Evolutionary conservation across 495 filamentous ascomycete genomes (phyloP).

Genomic region (Lasiosphaeria ovina): DNA sequence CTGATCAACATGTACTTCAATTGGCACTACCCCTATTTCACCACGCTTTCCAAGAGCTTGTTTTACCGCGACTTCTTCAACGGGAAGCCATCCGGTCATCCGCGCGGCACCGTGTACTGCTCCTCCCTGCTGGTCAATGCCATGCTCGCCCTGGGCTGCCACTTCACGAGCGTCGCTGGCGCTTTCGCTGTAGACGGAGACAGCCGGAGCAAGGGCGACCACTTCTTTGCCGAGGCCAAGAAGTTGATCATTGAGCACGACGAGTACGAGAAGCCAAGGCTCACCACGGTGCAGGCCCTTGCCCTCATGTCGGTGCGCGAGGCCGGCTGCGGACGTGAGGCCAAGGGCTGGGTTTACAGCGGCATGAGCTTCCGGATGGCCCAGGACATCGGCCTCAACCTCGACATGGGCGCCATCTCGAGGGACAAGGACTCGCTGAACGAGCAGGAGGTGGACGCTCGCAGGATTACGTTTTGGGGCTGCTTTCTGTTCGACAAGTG

Average conservation of each 20-base stretch:
- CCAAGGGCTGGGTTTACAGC: conserved; percentile 96
- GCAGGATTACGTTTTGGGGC: conserved; percentile 96
- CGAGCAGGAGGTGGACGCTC: conserved; percentile 83
- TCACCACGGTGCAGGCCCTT: conserved; percentile 93
- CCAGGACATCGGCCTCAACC: conserved; percentile 85
- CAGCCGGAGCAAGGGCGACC: conserved; percentile 85
- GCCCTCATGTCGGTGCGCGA: conserved; percentile 96
- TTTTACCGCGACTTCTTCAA: conserved; percentile 84
- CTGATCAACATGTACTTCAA: conserved; percentile 96
- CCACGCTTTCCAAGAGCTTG: conserved; percentile 81
- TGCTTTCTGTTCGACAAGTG: conserved; percentile 98
- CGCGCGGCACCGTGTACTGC: conserved; percentile 67
- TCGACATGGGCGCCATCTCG: conserved; percentile 67
- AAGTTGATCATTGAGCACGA: conserved; percentile 85
- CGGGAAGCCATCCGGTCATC: conserved; percentile 49
- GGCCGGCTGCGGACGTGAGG: conserved; percentile 91
- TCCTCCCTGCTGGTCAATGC: conserved; percentile 89
- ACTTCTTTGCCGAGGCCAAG: conserved; percentile 96
- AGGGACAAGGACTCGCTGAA: conserved; percentile 58
- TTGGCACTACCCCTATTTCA: conserved; percentile 98
- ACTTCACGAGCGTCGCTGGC: conserved; percentile 78
- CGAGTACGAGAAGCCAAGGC: conserved; percentile 82
- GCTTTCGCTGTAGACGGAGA: conserved; percentile 69
- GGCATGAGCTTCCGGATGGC: conserved; percentile 99
- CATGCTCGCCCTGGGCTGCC: conserved; percentile 93